These are phyloP conservation scores for Metarhizium robertsii DNA, from an alignment of 2,329 filamentous ascomycete genomes.

Conservation along the genomic window DNA sequence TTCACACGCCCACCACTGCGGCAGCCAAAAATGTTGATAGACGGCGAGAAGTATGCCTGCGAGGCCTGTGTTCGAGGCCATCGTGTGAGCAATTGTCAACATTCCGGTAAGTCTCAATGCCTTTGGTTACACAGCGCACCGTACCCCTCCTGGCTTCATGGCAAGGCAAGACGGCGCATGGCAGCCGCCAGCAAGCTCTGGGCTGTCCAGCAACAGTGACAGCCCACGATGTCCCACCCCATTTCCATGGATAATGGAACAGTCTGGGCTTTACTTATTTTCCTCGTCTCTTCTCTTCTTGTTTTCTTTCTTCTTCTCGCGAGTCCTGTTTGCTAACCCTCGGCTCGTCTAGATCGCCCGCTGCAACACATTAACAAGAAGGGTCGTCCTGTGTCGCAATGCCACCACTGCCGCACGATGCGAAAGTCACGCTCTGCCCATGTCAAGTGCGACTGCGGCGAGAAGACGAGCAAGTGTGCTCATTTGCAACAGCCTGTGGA, in stretches of 20 bases:
- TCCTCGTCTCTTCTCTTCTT: not conserved
- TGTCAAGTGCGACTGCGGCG: conserved; percentile 92
- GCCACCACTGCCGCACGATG: conserved; percentile 88
- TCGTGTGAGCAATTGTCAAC: conserved; percentile 97
- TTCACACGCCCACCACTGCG: not conserved
- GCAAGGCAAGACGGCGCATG: not conserved
- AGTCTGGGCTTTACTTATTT: not conserved
- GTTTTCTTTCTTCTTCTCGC: no score
- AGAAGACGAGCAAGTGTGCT: conserved; percentile 69
- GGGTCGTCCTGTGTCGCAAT: conserved; percentile 94
- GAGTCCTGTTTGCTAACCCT: no score
- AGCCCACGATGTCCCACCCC: no score
- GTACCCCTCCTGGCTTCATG: conserved; percentile 1
- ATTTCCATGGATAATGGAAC: not conserved
- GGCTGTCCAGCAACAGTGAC: not conserved
- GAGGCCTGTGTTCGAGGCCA: conserved; percentile 97
- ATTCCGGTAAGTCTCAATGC: conserved; percentile 62
- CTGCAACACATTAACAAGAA: conserved; percentile 96
- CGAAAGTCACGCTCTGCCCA: conserved; percentile 94
- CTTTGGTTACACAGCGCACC: not conserved
- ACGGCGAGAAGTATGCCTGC: conserved; percentile 97
- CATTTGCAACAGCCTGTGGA: conserved; percentile 49
- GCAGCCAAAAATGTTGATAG: conserved; percentile 57
- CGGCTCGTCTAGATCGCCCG: conserved; percentile 59
- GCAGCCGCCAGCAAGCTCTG: not conserved